These are phyloP conservation scores for Populus davidiana DNA, from an alignment of 345 rosid species.

Conservation along the genomic window DNA sequence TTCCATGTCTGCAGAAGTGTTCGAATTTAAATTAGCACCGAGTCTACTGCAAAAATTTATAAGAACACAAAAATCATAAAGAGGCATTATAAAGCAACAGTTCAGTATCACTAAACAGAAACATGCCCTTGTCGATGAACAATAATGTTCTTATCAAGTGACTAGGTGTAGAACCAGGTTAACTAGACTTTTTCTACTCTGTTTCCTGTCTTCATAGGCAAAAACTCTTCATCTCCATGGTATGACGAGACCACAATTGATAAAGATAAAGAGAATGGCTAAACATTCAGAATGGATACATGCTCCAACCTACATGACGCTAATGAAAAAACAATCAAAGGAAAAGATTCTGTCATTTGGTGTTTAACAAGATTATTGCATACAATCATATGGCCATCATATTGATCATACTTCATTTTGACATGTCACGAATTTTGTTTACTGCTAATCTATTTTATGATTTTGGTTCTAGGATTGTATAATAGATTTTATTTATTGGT, in stretches of 20 bases:
- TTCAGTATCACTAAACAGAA: neutral
- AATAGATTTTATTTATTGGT: too few relatives aligned
- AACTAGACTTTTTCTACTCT: neutral
- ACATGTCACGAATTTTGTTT: too few relatives aligned
- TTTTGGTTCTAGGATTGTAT: too few relatives aligned
- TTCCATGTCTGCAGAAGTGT: conserved; percentile 75
- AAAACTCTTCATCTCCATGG: neutral
- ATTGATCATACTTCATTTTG: too few relatives aligned
- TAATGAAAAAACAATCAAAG: too few relatives aligned
- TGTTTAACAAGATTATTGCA: too few relatives aligned
- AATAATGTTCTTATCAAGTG: neutral
- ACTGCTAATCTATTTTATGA: neutral
- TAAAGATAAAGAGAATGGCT: neutral
- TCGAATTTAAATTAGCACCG: conserved; percentile 1
- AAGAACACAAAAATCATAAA: neutral
- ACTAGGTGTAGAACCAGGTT: neutral
- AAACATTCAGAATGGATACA: neutral
- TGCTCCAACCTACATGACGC: too few relatives aligned
- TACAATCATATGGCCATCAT: too few relatives aligned
- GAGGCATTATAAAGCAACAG: neutral
- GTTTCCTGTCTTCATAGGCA: neutral
- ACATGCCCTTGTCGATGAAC: neutral
- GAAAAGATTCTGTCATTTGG: too few relatives aligned
- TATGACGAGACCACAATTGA: neutral
- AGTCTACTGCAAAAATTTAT: neutral